phyloP scores from a whole-genome alignment of 2,329 filamentous ascomycete species.

The Mollisia scopiformis region DNA sequence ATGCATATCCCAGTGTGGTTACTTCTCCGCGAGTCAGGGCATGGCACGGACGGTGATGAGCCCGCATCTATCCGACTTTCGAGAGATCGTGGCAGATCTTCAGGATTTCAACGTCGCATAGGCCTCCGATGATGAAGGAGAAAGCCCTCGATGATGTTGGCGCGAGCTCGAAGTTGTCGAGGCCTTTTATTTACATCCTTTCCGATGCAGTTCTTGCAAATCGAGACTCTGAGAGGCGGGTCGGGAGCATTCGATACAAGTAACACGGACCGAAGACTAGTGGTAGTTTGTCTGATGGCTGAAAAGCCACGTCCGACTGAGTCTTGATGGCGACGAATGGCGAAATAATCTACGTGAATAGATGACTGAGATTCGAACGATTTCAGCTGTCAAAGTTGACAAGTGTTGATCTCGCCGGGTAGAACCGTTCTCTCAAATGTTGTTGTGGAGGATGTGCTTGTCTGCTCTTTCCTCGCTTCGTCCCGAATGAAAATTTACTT shows the following conservation, averaged over 20 bases:
- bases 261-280: not conserved
- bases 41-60: not conserved
- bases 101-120: not conserved
- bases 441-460: not conserved
- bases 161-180: not conserved
- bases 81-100: not conserved
- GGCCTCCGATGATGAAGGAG: not conserved
- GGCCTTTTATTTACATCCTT: not conserved
- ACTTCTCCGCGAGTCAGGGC: not conserved
- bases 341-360: not conserved
- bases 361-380: not conserved
- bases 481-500: not conserved
- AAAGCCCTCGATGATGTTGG: not conserved
- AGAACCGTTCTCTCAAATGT: not conserved
- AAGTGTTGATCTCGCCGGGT: not conserved
- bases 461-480: not conserved
- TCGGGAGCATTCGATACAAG: not conserved
- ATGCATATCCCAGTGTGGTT: not conserved
- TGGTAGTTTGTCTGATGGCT: not conserved
- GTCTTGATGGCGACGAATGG: not conserved
- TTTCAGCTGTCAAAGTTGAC: not conserved
- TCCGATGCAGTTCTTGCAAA: not conserved
- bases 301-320: not conserved
- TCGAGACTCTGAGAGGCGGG: not conserved
- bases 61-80: not conserved